Percentiles rank a stretch among this genome's conserved stretches.
phyloP scores from a whole-genome alignment of 257 asterid species.

The Solanum medicagineum region DNA sequence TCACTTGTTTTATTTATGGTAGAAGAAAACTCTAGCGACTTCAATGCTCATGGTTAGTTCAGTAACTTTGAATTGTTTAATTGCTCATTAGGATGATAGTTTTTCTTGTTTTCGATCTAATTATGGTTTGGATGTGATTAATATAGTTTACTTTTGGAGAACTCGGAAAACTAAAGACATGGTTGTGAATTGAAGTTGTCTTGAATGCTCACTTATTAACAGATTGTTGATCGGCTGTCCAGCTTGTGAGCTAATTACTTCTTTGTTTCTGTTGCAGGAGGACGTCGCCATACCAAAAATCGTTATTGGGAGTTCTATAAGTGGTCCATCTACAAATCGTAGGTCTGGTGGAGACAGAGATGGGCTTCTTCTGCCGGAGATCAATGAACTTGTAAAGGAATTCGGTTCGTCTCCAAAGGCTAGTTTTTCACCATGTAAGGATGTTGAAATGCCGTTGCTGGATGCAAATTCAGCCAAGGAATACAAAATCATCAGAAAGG shows the following conservation, averaged over 20 bases:
- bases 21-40: background rate
- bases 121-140: background rate
- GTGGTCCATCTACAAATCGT: background rate
- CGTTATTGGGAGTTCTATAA: background rate
- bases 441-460: slow-evolving; percentile 1
- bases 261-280: background rate
- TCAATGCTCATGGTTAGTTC: background rate
- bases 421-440: background rate
- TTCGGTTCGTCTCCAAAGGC: slow-evolving; percentile 6
- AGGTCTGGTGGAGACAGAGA: slow-evolving; percentile 5
- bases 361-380: slow-evolving; percentile 40
- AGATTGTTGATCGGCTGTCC: background rate
- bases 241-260: background rate
- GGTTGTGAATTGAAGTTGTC: background rate
- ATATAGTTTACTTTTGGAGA: background rate
- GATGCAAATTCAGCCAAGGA: background rate
- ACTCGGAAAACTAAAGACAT: background rate
- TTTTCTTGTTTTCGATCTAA: background rate
- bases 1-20: background rate
- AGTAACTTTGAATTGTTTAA: background rate
- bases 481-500: slow-evolving; percentile 8
- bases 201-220: background rate
- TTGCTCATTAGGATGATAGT: background rate
- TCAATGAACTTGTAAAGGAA: slow-evolving; percentile 32
- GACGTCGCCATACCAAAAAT: background rate